Conservation (phyloP, 768 basidiomycete genomes). For the Hebeloma cylindrosporum region DNA sequence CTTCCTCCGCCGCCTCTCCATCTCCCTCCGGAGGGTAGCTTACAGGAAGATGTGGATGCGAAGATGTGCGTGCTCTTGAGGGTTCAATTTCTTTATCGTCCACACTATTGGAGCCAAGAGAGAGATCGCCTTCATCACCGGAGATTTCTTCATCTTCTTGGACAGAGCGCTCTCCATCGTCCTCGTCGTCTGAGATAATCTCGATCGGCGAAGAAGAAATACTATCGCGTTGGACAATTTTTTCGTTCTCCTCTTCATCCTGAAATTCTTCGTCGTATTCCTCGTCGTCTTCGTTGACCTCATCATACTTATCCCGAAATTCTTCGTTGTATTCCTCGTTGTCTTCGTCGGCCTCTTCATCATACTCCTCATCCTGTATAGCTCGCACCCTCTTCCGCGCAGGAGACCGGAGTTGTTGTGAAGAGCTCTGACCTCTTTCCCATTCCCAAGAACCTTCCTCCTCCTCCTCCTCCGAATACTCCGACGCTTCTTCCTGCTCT, state of each 20-base stretch:
- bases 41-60: too few species aligned
- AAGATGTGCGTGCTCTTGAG: too few species aligned
- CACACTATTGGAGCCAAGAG: too few species aligned
- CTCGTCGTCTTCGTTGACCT: constrained; percentile 21
- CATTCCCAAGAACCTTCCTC: constrained; percentile 17
- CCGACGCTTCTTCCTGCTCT: constrained; percentile 19
- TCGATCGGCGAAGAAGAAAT: constrained; percentile 9
- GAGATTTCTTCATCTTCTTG: not conserved
- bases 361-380: constrained; percentile 14
- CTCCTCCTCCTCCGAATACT: constrained; percentile 13
- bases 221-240: constrained; percentile 14
- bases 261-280: constrained; percentile 20
- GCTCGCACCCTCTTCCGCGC: constrained; percentile 1
- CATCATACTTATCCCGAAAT: too few species aligned
- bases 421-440: constrained; percentile 15
- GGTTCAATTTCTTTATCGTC: too few species aligned
- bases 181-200: constrained; percentile 23
- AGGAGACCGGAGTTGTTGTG: constrained; percentile 8
- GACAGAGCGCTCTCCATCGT: constrained; percentile 2
- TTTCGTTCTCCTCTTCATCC: constrained; percentile 21
- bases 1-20: too few species aligned
- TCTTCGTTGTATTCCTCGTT: constrained; percentile 27
- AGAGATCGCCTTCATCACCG: constrained; percentile 23
- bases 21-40: too few species aligned
- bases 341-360: constrained; percentile 28